Base-by-base conservation (phyloP, 2,329 filamentous ascomycete species). In the Pseudogymnoascus verrucosus region DNA sequence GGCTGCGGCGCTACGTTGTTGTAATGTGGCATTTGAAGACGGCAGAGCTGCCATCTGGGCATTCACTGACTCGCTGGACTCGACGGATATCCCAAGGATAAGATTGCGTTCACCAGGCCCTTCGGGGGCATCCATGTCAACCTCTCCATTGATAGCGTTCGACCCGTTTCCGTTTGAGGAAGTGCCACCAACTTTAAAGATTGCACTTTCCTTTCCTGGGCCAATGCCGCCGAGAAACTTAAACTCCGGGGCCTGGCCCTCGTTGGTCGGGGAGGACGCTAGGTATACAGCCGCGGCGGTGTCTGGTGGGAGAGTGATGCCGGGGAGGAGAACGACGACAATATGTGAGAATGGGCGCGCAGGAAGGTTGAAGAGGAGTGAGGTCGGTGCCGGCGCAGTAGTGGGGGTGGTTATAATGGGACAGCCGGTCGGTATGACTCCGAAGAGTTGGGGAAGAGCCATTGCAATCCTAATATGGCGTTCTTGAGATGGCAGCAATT, bases 211-310 rank as follows among this genome's bases (percentile, higher is more conserved):
- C 73, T 97, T 97, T 64, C 93, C 91, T 37, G 90, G 88, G 1
- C 90, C 93, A 63, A 99, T 87, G 60, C 88, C 95, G 67, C 96
- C 95, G 4, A 98, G 85, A 70, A 99, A 91, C 65, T 83, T 86
- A 78, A 96, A 96, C 57, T 88, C 84, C 1, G 82, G 78, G 2
- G 74, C 70, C 42, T 75, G 76, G 37, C 78, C 79, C 1, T 76
- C 75, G 5, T 73, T 68, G 34, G 78, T 74, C 7, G 64, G 11
- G 10, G 37, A n/a, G 10, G 60, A 78, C 68, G 93, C 89, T 59
- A 96, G 84, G 78, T 97, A 98, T 67, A 99, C 93, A 57, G 92
- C 90, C 12, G 93, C 95, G 4, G 91, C 93, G 19, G 89, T 89
- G 69, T 85, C 84, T 3, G 83, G 79, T 0, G 93, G 93, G 0